A percentile compares a stretch with the other conserved stretches of the same genome.
phyloP scores from a whole-genome alignment of 306 rosid genomes.

The Vicia sativa region DNA sequence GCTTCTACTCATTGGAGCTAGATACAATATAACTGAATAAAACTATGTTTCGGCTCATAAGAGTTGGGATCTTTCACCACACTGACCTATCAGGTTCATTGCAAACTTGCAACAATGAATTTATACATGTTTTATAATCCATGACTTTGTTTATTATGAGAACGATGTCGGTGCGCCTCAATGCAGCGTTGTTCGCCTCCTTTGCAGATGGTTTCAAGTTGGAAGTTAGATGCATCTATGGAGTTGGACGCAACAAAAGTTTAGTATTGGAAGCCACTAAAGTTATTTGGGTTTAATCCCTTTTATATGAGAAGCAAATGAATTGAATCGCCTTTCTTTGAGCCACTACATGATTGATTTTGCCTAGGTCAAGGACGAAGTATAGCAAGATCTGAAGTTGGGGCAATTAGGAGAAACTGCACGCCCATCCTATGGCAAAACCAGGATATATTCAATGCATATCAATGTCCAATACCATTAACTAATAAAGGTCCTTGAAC shows the following conservation, averaged over 20 bases:
- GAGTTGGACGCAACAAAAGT: neutral
- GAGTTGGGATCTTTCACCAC: neutral
- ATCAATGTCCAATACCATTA: neutral
- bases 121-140: neutral
- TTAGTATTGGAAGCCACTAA: neutral
- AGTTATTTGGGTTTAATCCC: neutral
- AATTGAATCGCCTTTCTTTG: neutral
- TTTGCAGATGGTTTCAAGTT: neutral
- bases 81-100: neutral
- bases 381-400: neutral
- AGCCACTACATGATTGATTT: neutral
- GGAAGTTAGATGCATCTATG: neutral
- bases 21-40: neutral
- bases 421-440: neutral
- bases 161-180: neutral
- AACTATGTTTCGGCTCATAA: neutral
- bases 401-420: conserved; percentile 6
- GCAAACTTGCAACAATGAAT: too few relatives aligned
- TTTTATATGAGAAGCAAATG: neutral
- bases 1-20: conserved; percentile 11
- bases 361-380: neutral
- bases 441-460: neutral
- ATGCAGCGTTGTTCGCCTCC: neutral
- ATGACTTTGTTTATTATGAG: neutral
- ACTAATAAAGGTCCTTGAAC: neutral